Evolutionary conservation across 768 basidiomycete genomes (phyloP), one percentile per base, ranked within the genome.

Genomic region (Xerocomellus intermedius): DNA sequence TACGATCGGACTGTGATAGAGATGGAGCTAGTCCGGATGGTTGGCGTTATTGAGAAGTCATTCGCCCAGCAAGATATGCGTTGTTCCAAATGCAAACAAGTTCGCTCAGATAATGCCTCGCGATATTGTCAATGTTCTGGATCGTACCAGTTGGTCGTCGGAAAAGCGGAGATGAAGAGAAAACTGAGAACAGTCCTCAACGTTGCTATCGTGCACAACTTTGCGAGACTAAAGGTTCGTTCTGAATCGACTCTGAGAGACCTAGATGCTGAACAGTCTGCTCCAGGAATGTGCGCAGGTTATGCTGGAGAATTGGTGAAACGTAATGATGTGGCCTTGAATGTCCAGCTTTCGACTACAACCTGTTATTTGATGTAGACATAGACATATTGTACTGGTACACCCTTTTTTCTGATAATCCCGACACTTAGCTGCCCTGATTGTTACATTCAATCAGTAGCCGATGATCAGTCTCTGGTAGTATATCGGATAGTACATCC

Each of bases 1-100:
- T 96, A 94, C 70, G 95, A 99, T 67, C 82, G 88, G n/a, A 73
- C 78, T 8, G 80, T 84, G 37, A 94, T 99, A 67, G 96, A 98
- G 71, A 86, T 91, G 63, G 80, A 85, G 48, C 74, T 99, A 54
- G 85, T 98, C 57, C 85, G 89, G 44, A 75, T 88, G 69, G 82
- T 94, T 22, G 81, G 83, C 42, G 70, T 78, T 16, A 73, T 93
- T 37, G 86, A 94, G 69, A 79, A 84, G 33, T 77, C 82, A 33
- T 94, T 89, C 62, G 81, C 89, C 28, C 87, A 94, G 65, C 94
- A 98, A 71, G 97, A 99, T 68, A 74, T 98, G 57, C 81, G 85
- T 10, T 99, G 97, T 68, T 72, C 76, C 8, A 94, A 89, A 63
- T 99, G 97, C 75, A 84, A 89, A 68, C 92, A 94, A 73, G 83